Base-by-base conservation (phyloP, 2,329 filamentous ascomycete genomes). In the Tympanopsis confertula region DNA sequence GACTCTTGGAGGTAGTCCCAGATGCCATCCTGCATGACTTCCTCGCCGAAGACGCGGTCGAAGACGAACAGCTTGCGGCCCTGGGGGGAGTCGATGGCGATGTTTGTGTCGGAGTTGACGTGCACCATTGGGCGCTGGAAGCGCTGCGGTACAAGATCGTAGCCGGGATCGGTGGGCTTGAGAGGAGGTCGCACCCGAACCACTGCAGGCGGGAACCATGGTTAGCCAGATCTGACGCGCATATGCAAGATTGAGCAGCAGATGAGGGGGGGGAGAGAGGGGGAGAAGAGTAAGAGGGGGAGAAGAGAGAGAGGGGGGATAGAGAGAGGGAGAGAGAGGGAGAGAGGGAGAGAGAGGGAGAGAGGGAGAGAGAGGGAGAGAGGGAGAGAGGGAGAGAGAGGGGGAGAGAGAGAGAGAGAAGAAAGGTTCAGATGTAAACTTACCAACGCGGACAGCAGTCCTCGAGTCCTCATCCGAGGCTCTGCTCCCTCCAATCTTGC, bases 41-140 rank as follows among this genome's bases (percentile, higher is more conserved):
- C 82, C 49, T 88, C 78, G 20, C 78, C 73, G 53, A 98, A 98
- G 4, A 98, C 88, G 43, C 87, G 81, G 61, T 98, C 91, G 55
- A 98, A 98, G 15, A 96, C 82, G 54, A 98, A 98, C 3, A 95
- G 70, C 56, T 96, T 96, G 53, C 83, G 83, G 37, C 89, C 91
- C 53, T 94, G 87, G 0, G 87, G 82, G 2, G 88, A 84, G 52
- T 96, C 91, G 47, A 98, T 86, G 18, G 85, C 72, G 36, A 98
- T 66, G 54, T 75, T 94, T 5, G 86, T 95, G 33, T 83, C 71
- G 13, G 86, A 86, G 10, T 82, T 87, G 42, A 89, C 85, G 46
- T 95, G 87, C 44, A 93, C 87, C 68, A 89, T 94, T 28, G 88
- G 82, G 45, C 82, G 78, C 58, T 94, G 89, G 54, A 98, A 98